Conservation (phyloP, 495 filamentous ascomycete genomes). For the Talaromyces adpressus region DNA sequence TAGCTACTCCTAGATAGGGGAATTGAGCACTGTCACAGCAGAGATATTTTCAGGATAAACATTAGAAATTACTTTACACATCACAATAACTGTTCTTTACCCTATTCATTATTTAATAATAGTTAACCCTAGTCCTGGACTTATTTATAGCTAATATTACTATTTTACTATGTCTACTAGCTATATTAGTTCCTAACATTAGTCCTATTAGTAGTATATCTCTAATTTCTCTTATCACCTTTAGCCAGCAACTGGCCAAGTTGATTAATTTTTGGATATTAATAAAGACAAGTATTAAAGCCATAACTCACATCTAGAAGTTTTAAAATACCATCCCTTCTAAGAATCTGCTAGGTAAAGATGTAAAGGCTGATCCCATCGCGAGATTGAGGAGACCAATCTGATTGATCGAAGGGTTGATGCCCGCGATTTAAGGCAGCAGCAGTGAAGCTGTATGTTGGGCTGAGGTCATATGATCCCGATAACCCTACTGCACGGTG, state of each 20-base stretch:
- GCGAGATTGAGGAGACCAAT: too few species aligned
- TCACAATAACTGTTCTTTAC: constrained; percentile 48
- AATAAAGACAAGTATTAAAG: constrained; percentile 17
- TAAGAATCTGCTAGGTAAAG: too few species aligned
- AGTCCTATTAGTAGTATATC: constrained; percentile 46
- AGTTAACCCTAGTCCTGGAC: constrained; percentile 62
- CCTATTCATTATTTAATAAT: constrained; percentile 58
- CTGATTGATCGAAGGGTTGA: too few species aligned
- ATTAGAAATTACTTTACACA: constrained; percentile 52
- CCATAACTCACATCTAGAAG: constrained; percentile 11
- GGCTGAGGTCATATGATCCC: too few species aligned
- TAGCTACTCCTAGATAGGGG: too few species aligned
- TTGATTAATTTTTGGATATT: constrained; percentile 21
- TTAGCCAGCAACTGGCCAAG: constrained; percentile 36
- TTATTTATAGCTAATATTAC: constrained; percentile 52
- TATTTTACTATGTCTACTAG: constrained; percentile 37
- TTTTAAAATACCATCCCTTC: constrained; percentile 10
- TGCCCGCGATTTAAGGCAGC: too few species aligned
- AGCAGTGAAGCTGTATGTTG: too few species aligned
- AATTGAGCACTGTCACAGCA: too few species aligned
- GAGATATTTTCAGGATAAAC: constrained; percentile 46
- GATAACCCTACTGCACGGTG: too few species aligned
- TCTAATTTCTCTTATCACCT: constrained; percentile 46
- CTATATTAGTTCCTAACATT: constrained; percentile 36
- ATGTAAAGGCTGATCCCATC: too few species aligned